Evolutionary conservation across 805 yeast species (phyloP).

Genomic region (Spathaspora hagerdaliae): DNA sequence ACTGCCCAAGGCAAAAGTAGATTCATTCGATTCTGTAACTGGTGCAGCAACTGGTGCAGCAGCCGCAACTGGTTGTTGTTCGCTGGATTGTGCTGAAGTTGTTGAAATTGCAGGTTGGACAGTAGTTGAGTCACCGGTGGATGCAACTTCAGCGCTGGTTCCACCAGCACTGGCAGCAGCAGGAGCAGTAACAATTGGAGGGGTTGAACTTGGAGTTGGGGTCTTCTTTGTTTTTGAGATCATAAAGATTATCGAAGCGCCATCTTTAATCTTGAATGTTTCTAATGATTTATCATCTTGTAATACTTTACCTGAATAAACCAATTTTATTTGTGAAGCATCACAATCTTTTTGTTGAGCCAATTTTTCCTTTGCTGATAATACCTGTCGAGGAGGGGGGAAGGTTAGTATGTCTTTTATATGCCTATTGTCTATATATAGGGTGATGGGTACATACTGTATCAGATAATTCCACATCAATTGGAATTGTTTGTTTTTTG

Average conservation of each 20-base stretch:
- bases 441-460: slow-evolving; percentile 45
- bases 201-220: slow-evolving; percentile 20
- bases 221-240: slow-evolving; percentile 46
- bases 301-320: slow-evolving; percentile 87
- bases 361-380: slow-evolving; percentile 67
- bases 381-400: slow-evolving; percentile 40
- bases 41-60: slow-evolving; percentile 4
- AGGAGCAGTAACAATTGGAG: slow-evolving; percentile 18
- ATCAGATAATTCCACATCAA: slow-evolving; percentile 69
- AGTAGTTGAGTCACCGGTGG: slow-evolving; percentile 13
- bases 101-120: slow-evolving; percentile 9
- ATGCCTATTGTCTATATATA: neutral
- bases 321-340: slow-evolving; percentile 74
- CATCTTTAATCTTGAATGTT: slow-evolving; percentile 71
- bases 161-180: slow-evolving; percentile 22
- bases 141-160: too few species aligned
- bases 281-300: slow-evolving; percentile 76
- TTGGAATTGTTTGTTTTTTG: slow-evolving; percentile 80
- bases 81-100: slow-evolving; percentile 8
- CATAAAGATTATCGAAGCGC: slow-evolving; percentile 92
- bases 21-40: slow-evolving; percentile 16
- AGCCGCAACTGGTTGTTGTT: slow-evolving; percentile 16
- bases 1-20: slow-evolving; percentile 66
- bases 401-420: slow-evolving; percentile 9
- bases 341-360: slow-evolving; percentile 68